Conservation (phyloP, 2,329 filamentous ascomycete species). For the Botryotinia globosa region DNA sequence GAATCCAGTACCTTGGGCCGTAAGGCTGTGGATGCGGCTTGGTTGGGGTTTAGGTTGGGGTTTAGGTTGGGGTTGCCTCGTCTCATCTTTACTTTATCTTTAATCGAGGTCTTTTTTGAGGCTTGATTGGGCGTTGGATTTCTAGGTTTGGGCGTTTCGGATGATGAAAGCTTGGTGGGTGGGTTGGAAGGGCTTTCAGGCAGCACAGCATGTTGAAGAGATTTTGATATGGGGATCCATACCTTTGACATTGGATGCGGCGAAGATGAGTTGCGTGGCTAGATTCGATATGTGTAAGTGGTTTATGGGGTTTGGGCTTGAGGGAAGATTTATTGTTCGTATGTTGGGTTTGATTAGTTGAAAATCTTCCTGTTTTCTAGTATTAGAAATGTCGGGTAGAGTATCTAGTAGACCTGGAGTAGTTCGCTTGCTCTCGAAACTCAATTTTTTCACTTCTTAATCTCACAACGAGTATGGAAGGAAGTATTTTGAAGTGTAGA, state of each 20-base stretch:
- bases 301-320: not conserved
- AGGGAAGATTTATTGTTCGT: too few species aligned
- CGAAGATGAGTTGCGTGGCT: not conserved
- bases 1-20: not conserved
- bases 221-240: not conserved
- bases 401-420: not conserved
- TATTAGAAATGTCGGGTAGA: not conserved
- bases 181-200: not conserved
- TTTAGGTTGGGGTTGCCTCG: not conserved
- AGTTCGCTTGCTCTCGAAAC: not conserved
- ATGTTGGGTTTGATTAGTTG: not conserved
- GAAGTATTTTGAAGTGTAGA: fast-evolving
- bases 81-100: not conserved
- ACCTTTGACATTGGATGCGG: too few species aligned
- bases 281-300: not conserved
- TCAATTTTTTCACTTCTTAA: not conserved
- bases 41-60: not conserved
- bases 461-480: not conserved
- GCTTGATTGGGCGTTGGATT: not conserved
- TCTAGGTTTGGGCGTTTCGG: not conserved
- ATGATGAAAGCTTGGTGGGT: not conserved
- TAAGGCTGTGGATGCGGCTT: not conserved
- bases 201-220: not conserved
- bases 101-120: not conserved
- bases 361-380: not conserved